Evolutionary conservation across 345 rosid species (phyloP), one percentile per base, ranked within the genome.

Genomic region (Iberis pinnata): DNA sequence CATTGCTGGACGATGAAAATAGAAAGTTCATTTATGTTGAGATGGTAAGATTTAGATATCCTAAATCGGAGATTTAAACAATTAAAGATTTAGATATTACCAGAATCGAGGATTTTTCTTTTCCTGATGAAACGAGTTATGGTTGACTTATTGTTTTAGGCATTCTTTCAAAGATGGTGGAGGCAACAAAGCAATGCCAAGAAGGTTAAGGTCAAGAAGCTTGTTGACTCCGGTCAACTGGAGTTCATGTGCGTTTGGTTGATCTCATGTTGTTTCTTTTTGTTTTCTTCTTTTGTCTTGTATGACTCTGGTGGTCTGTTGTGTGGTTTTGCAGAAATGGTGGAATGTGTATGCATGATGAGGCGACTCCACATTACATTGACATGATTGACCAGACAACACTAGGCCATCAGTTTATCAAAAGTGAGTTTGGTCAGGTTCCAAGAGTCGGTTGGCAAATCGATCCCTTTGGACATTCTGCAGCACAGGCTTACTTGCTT

Each of bases 371-470:
- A 1, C 97, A 89, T 76, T 89, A 85, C 62, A 74, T 89, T 65
- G 97, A 89, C 56, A 63, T 89, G 86, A 79, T 89, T 71, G 97
- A 89, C 80, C 89, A 89, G 79, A 89, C 97, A 22, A 89, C 97
- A 41, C 70, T 89, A 48, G 97, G 95, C 36, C 95, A 89, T 68
- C 57, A 40, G 63, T 89, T 78, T 61, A 85, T 89, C 72, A 89
- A 81, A 75, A 67, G 60, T 53, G 87, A 78, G 68, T 89, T 89
- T 55, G 85, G 76, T 63, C 83, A 81, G 74, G 63, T 76, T 65
- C 97, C 97, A 8, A 81, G 97, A 73, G 89, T 89, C n/a, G 97
- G 97, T 66, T 89, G 97, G 97, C 95, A 89, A 69, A 89, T 89
- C 12, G 97, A 89, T 56, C 95, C 97, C 46, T 89, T 89, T 48